These are phyloP conservation scores for Penicillium sp. DNA, from an alignment of 2,329 filamentous ascomycete species.

Conservation along the genomic window DNA sequence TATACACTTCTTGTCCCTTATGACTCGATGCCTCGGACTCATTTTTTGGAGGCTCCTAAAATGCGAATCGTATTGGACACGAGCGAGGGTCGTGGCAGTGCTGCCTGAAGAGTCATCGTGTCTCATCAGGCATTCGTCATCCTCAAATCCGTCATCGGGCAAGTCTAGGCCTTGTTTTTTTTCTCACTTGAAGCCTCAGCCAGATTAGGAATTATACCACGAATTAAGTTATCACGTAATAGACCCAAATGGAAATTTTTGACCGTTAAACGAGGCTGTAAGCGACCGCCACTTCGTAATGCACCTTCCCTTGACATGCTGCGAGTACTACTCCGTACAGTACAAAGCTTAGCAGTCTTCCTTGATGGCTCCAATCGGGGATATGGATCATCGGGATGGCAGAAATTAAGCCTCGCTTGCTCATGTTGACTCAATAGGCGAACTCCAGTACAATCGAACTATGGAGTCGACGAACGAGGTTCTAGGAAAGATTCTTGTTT, in stretches of 20 bases:
- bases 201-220: background rate
- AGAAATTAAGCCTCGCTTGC: background rate
- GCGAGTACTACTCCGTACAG: no score
- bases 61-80: constrained; percentile 1
- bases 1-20: background rate
- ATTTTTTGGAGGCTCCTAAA: background rate
- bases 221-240: background rate
- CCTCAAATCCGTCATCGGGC: background rate
- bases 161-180: background rate
- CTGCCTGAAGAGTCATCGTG: constrained; percentile 13
- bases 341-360: background rate
- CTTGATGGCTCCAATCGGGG: background rate
- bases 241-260: background rate
- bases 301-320: background rate
- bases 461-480: background rate
- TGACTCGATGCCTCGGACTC: no score
- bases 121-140: background rate
- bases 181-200: background rate
- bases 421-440: background rate
- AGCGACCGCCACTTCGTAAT: constrained; percentile 4
- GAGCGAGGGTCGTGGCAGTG: constrained; percentile 7
- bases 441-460: no score
- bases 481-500: background rate
- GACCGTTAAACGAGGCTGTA: background rate
- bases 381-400: background rate